Percentiles rank a stretch among this genome's conserved stretches.
These are phyloP conservation scores for Solanum sparsipilum DNA, from an alignment of 257 asterid genomes.

Conservation along the genomic window DNA sequence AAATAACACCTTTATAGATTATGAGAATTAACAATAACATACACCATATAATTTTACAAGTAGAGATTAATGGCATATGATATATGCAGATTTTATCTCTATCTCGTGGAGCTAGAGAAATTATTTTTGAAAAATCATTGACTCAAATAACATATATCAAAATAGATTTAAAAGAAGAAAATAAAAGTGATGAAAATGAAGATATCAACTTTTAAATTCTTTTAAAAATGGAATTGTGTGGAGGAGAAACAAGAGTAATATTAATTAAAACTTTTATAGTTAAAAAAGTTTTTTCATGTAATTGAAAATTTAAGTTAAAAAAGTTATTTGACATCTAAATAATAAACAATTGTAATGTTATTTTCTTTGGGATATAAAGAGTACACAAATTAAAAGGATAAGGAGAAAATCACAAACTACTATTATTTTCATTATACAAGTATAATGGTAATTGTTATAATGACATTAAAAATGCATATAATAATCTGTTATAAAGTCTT, in stretches of 20 bases:
- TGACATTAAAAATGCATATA: not conserved
- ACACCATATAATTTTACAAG: not conserved
- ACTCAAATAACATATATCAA: not conserved
- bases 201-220: not conserved
- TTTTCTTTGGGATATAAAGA: not conserved
- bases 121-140: not conserved
- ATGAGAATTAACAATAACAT: not conserved
- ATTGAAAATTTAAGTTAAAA: not conserved
- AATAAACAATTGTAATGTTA: not conserved
- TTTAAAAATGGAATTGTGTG: not conserved
- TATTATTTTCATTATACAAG: too few relatives aligned
- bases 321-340: not conserved
- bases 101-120: fast-evolving
- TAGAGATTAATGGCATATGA: not conserved
- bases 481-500: too few relatives aligned
- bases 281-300: not conserved
- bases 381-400: not conserved
- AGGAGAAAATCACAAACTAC: not conserved
- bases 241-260: not conserved
- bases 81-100: not conserved
- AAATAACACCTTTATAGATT: not conserved
- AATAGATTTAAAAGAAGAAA: not conserved
- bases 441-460: not conserved
- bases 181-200: not conserved
- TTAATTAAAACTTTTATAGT: not conserved